phyloP scores from a whole-genome alignment of 2,329 filamentous ascomycete genomes.

The Alternaria arbusti region DNA sequence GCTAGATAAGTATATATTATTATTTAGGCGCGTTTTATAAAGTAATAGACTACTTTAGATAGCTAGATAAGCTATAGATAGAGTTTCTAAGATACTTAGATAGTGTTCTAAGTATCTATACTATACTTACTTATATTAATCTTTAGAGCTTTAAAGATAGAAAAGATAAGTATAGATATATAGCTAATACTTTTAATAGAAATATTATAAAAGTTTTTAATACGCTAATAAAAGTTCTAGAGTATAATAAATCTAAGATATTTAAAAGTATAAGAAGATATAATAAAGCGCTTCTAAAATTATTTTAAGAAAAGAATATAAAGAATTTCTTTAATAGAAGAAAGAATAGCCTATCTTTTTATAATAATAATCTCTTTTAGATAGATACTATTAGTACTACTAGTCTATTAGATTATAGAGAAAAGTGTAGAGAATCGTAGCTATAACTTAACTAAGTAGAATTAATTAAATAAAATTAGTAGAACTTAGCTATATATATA shows the following conservation, averaged over 20 bases:
- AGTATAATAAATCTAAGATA: constrained; percentile 10
- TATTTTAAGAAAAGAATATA: not conserved
- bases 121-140: constrained; percentile 14
- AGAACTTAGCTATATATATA: not conserved
- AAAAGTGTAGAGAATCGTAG: not conserved
- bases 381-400: not conserved
- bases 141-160: not conserved
- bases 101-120: not conserved
- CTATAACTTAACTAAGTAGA: not conserved
- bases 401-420: not conserved
- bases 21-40: constrained; percentile 6
- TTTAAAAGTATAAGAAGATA: constrained; percentile 8
- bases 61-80: constrained; percentile 8
- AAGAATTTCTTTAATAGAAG: not conserved
- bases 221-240: constrained; percentile 6
- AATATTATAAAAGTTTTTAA: constrained; percentile 16
- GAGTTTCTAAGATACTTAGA: constrained; percentile 4
- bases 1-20: constrained; percentile 16
- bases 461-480: not conserved
- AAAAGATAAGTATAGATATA: not conserved
- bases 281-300: constrained; percentile 15
- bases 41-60: constrained; percentile 8
- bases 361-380: not conserved
- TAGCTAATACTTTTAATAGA: constrained; percentile 1
- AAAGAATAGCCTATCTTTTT: not conserved